These are phyloP conservation scores for Tolypocladium paradoxum DNA, from an alignment of 2,329 filamentous ascomycete species.

Conservation along the genomic window DNA sequence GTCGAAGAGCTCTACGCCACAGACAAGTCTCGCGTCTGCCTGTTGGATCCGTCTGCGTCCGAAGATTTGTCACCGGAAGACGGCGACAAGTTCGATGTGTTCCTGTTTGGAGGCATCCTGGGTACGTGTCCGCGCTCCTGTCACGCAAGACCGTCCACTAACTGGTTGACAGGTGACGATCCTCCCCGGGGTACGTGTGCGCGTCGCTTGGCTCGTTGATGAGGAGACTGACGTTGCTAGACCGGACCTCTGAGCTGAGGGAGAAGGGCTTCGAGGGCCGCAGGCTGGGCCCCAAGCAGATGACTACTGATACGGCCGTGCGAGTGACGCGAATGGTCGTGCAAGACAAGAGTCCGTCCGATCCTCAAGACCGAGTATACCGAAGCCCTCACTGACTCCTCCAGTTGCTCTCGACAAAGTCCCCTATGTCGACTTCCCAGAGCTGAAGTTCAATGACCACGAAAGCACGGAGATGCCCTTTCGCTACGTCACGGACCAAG, in stretches of 20 bases:
- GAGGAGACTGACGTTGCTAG: conserved; percentile 31
- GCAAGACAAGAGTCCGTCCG: conserved; percentile 61
- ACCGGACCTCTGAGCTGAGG: conserved; percentile 89
- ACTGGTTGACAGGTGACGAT: conserved; percentile 60
- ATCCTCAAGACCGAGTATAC: neutral
- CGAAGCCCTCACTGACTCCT: neutral
- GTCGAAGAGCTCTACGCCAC: conserved; percentile 74
- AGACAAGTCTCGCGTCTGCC: conserved; percentile 67
- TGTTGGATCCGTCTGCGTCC: conserved; percentile 76
- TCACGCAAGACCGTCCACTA: conserved; percentile 2
- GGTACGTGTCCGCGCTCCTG: conserved; percentile 40
- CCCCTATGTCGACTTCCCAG: conserved; percentile 76
- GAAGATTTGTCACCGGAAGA: conserved; percentile 78
- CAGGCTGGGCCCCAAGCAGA: conserved; percentile 82
- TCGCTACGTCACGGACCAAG: conserved; percentile 70
- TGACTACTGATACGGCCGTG: conserved; percentile 97
- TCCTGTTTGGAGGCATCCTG: conserved; percentile 91
- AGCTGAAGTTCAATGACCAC: conserved; percentile 79
- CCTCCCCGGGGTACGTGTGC: conserved; percentile 67
- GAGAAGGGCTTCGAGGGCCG: conserved; percentile 87
- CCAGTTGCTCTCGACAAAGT: conserved; percentile 69
- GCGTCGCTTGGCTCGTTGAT: conserved; percentile 2
- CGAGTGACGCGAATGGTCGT: conserved; percentile 84
- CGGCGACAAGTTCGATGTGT: conserved; percentile 73
- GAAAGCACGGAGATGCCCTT: conserved; percentile 98